phyloP scores from a whole-genome alignment of 1,284 basidiomycete species.

The Fomitopsis pinicola region DNA sequence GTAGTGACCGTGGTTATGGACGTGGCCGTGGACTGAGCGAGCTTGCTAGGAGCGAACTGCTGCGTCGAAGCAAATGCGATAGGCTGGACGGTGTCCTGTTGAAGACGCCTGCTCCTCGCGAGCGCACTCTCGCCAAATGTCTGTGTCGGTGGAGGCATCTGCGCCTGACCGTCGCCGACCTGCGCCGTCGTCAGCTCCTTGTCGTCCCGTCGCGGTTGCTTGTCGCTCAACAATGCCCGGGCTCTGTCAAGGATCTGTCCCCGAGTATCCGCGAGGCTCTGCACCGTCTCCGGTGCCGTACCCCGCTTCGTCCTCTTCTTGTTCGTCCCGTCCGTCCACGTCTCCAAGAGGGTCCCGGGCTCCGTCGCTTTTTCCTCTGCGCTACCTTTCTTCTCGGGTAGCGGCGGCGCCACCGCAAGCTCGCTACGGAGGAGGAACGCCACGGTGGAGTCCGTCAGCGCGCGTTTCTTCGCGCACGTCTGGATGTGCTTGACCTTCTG shows the following conservation, averaged over 20 bases:
- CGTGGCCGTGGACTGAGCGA: constrained; percentile 5
- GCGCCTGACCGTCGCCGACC: not conserved
- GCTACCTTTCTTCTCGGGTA: constrained; percentile 22
- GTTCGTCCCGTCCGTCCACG: constrained; percentile 38
- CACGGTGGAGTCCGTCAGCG: constrained; percentile 52
- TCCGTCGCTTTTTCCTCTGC: constrained; percentile 20
- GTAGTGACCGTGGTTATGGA: not conserved
- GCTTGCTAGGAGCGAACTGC: constrained; percentile 20
- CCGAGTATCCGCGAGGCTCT: constrained; percentile 43
- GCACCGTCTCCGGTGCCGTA: constrained; percentile 42
- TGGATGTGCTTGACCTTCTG: constrained; percentile 66
- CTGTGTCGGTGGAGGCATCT: constrained; percentile 34
- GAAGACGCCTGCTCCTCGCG: constrained; percentile 10
- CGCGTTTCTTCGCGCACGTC: constrained; percentile 59
- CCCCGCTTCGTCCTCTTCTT: constrained; percentile 39
- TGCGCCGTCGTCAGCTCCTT: not conserved
- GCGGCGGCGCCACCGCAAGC: constrained; percentile 26
- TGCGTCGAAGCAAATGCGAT: constrained; percentile 15
- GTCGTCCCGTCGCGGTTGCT: not conserved
- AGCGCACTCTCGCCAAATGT: constrained; percentile 35
- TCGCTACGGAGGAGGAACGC: constrained; percentile 47
- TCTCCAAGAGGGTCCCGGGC: constrained; percentile 52
- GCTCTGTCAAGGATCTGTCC: constrained; percentile 53
- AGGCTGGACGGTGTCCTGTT: not conserved
- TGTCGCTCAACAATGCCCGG: constrained; percentile 36